Conservation (phyloP, 495 filamentous ascomycete species). For the Amorphotheca resinae region DNA sequence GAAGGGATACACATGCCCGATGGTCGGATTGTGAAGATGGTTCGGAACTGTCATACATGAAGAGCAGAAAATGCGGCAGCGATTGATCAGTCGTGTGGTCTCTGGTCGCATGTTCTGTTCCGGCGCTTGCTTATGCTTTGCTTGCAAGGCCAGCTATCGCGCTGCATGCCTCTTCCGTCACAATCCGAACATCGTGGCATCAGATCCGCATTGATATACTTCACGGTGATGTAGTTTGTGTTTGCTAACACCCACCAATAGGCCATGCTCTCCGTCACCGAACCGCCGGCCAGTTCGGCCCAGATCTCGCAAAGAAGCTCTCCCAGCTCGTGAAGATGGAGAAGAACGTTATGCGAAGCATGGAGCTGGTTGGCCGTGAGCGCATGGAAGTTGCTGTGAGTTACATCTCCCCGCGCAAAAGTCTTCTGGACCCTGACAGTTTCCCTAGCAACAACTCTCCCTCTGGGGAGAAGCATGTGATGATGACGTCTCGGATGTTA, state of each 20-base stretch:
- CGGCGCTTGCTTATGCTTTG: neutral
- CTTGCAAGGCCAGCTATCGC: neutral
- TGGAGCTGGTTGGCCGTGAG: slow-evolving; percentile 89
- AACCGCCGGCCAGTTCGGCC: slow-evolving; percentile 86
- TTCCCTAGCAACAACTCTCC: slow-evolving; percentile 81
- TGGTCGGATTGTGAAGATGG: neutral
- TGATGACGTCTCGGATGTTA: slow-evolving; percentile 97
- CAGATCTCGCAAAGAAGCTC: slow-evolving; percentile 93
- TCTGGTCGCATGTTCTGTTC: slow-evolving; percentile 6
- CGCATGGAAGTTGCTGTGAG: slow-evolving; percentile 95
- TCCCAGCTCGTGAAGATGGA: slow-evolving; percentile 99
- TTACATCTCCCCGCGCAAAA: slow-evolving; percentile 9
- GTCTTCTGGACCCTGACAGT: slow-evolving; percentile 1
- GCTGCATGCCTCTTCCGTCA: neutral
- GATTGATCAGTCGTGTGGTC: slow-evolving; percentile 1
- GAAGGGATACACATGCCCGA: neutral
- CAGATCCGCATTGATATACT: neutral
- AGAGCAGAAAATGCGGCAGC: neutral
- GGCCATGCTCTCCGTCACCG: slow-evolving; percentile 91
- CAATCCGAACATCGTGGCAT: neutral
- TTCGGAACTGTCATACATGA: neutral
- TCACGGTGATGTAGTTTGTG: neutral
- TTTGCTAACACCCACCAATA: slow-evolving; percentile 24
- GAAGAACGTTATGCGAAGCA: slow-evolving; percentile 98
- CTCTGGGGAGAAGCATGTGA: slow-evolving; percentile 96